Percentiles rank a stretch among this genome's conserved stretches.
These are phyloP conservation scores for Lineolata rhizophorae DNA, from an alignment of 495 filamentous ascomycete species.

Conservation along the genomic window DNA sequence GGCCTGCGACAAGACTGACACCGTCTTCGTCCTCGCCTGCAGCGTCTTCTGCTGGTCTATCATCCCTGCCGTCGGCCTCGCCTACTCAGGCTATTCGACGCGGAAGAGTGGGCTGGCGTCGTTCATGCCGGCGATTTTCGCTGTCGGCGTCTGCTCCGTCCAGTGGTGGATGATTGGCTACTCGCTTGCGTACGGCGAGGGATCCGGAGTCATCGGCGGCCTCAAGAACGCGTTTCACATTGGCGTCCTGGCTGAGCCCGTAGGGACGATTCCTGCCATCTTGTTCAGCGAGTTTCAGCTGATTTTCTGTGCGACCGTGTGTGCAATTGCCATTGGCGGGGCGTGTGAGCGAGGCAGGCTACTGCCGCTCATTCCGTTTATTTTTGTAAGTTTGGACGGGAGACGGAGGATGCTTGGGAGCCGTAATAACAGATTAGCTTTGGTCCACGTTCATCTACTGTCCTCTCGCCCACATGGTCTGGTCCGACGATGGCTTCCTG, in stretches of 20 bases:
- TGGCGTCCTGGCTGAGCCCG: conserved; percentile 20
- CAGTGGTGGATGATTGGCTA: conserved; percentile 27
- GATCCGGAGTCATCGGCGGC: conserved; percentile 17
- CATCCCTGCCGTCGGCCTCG: conserved; percentile 24
- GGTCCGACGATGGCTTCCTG: conserved; percentile 20
- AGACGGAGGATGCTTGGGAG: background rate
- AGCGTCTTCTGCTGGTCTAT: conserved; percentile 20
- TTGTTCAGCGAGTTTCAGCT: conserved; percentile 14
- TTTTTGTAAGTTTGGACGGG: conserved; percentile 12
- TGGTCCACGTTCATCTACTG: conserved; percentile 26
- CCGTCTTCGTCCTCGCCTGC: conserved; percentile 24
- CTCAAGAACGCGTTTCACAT: conserved; percentile 20
- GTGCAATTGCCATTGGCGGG: conserved; percentile 13
- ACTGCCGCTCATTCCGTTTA: conserved; percentile 10
- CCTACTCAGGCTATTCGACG: conserved; percentile 26
- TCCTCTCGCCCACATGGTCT: conserved; percentile 25
- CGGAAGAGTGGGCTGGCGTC: conserved; percentile 24
- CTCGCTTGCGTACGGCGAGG: conserved; percentile 21
- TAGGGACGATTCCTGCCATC: conserved; percentile 16
- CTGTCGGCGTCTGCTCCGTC: conserved; percentile 21
- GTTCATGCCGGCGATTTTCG: conserved; percentile 24
- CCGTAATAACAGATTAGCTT: conserved; percentile 9
- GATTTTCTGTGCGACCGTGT: conserved; percentile 13
- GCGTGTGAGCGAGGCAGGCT: conserved; percentile 10
- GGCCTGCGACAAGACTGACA: conserved; percentile 10